Evolutionary conservation across 495 filamentous ascomycete genomes (phyloP), one percentile per base, ranked within the genome.

Genomic region (Tirmania nivea): DNA sequence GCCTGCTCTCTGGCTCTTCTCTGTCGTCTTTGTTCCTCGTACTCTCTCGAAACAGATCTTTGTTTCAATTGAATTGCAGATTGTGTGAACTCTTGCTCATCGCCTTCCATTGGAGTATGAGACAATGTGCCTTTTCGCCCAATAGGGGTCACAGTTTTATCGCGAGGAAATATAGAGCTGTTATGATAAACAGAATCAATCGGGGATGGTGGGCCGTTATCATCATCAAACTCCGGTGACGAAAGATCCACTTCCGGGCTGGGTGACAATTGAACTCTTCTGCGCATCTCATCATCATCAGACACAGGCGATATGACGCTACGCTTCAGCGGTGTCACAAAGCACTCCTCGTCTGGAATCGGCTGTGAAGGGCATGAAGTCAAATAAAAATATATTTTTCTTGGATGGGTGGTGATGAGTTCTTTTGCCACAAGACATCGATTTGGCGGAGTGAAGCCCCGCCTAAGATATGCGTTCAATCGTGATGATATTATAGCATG

Each of bases 31-130:
- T 75, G 55, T 74, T 70, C 54, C 75, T 84, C 55, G 16, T 51
- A 36, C 52, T 61, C 53, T 14, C 58, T 53, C 19, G 61, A 64
- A 9, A 52, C 36, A 10, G 55, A 63, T 35, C 83, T 76, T 69
- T 82, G 83, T 59, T 86, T 85, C 66, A 95, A 76, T 47, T 78
- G 81, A 61, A 81, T 79, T 9, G 90, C 90, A 7, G 89, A 95
- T 68, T 89, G 86, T 3, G 86, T 94, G 63, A 97, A 97, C 68
- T 96, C 90, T 60, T 81, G 84, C 70, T 97, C 90, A 58, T 96
- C 90, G 57, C 84, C 83, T 69, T 97, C 90, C 34, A 96, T 75
- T 20, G 85, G 86, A 50, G 92, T 90, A 57, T 83, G 86, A 50
- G 56, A 59, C 45, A 64, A 53, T 11, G 56, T 45, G 50, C 56